Percentiles rank a stretch among this genome's conserved stretches.
phyloP scores from a whole-genome alignment of 495 filamentous ascomycete genomes.

The Penicillium goetzii region DNA sequence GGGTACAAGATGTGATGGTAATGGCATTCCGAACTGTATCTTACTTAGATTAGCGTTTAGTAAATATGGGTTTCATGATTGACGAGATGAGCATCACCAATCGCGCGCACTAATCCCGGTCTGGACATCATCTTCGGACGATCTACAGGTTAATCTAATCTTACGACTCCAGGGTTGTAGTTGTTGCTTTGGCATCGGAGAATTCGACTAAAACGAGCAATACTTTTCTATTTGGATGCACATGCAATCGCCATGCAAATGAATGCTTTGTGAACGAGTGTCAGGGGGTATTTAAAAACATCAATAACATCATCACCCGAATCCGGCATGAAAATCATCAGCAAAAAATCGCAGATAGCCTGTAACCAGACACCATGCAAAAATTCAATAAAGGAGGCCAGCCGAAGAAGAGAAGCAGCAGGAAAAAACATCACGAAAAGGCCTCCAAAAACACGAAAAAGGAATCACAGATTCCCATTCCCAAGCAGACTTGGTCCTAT shows the following conservation, averaged over 20 bases:
- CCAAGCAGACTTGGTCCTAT: neutral
- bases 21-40: neutral
- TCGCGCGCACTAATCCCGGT: neutral
- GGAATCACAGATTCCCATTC: conserved; percentile 15
- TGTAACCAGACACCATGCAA: neutral
- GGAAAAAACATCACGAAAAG: neutral
- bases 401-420: conserved; percentile 3
- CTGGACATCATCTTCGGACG: neutral
- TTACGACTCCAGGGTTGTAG: neutral
- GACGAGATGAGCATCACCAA: neutral
- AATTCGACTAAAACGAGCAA: neutral
- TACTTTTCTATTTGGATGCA: conserved; percentile 9
- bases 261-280: conserved; percentile 15
- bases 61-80: conserved; percentile 8
- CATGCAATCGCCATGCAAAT: conserved; percentile 13
- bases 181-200: neutral
- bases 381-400: conserved; percentile 2
- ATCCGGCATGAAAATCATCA: conserved; percentile 9
- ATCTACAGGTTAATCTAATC: neutral
- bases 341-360: conserved; percentile 3
- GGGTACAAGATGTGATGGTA: conserved; percentile 45
- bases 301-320: conserved; percentile 5
- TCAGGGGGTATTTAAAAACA: conserved; percentile 17
- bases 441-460: neutral
- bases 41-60: neutral